Evolutionary conservation across 1,284 basidiomycete genomes (phyloP).

Genomic region (Hymenochaete sp.): DNA sequence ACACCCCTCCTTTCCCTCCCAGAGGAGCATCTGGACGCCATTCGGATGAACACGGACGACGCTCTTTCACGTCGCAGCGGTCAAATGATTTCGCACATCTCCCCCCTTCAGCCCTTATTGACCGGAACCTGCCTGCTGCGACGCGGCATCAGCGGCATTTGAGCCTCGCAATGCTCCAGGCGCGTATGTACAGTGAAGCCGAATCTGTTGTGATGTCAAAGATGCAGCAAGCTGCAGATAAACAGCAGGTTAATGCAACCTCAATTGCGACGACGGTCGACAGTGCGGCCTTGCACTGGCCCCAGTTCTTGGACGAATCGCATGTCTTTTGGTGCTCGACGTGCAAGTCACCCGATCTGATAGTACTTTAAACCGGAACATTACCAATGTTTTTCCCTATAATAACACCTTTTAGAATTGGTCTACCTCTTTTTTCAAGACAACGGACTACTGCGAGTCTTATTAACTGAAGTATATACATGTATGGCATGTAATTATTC

Average conservation of each 20-base stretch:
- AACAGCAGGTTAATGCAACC: conserved; percentile 2
- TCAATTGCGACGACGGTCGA: conserved; percentile 5
- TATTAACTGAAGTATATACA: conserved; percentile 7
- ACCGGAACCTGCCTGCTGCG: conserved; percentile 63
- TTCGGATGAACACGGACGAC: conserved; percentile 38
- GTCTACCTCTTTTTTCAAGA: no score
- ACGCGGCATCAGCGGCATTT: conserved; percentile 78
- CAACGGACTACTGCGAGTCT: not conserved
- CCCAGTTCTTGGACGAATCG: conserved; percentile 72
- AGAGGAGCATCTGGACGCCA: conserved; percentile 29
- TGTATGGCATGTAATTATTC: conserved; percentile 6
- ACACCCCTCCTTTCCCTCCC: conserved; percentile 30
- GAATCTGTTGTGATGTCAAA: conserved; percentile 38
- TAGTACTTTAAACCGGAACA: conserved; percentile 51
- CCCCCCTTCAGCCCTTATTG: conserved; percentile 45
- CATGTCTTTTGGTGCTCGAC: conserved; percentile 81
- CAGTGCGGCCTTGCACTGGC: conserved; percentile 27
- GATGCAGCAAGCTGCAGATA: conserved; percentile 17
- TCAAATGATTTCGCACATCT: conserved; percentile 31
- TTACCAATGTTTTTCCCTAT: not conserved
- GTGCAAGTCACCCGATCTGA: conserved; percentile 69
- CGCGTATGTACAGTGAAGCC: conserved; percentile 74
- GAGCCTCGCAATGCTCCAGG: conserved; percentile 82
- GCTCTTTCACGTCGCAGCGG: conserved; percentile 39
- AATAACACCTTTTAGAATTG: no score